A percentile compares a stretch with the other conserved stretches of the same genome.
phyloP scores from a whole-genome alignment of 2,329 filamentous ascomycete genomes.

The Colletotrichum liaoningense region DNA sequence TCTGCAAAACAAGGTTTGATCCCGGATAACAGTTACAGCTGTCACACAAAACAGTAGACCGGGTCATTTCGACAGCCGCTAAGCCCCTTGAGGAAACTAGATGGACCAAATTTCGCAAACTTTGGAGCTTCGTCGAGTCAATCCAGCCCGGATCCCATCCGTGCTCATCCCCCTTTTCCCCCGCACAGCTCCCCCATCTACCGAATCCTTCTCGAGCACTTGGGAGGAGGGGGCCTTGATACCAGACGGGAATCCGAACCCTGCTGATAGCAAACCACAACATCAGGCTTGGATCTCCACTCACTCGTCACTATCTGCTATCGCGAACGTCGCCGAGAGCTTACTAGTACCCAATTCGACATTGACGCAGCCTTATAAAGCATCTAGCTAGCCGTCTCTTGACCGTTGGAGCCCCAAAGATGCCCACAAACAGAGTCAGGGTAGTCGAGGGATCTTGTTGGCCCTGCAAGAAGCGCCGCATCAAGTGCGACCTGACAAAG shows the following conservation, averaged over 20 bases:
- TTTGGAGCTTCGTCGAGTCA: background rate
- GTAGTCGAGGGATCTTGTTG: slow-evolving; percentile 51
- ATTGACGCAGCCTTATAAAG: background rate
- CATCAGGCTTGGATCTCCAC: background rate
- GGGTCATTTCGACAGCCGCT: background rate
- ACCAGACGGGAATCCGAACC: background rate
- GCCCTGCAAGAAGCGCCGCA: slow-evolving; percentile 47
- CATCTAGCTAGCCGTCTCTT: background rate
- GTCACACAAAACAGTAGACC: background rate
- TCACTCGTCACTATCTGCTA: background rate
- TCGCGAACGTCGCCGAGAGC: background rate
- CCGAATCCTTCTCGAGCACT: background rate
- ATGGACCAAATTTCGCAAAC: slow-evolving; percentile 15
- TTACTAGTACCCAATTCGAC: background rate
- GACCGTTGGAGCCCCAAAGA: background rate
- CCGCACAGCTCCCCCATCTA: slow-evolving; percentile 1
- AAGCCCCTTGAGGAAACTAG: slow-evolving; percentile 16
- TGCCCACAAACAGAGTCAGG: slow-evolving; percentile 16
- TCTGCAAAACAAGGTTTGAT: background rate
- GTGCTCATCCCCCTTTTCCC: background rate
- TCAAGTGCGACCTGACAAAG: slow-evolving; percentile 49
- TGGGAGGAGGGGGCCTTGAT: background rate
- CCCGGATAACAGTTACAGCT: background rate
- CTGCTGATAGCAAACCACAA: background rate
- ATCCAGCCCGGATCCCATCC: background rate